A percentile compares a stretch with the other conserved stretches of the same genome.
Evolutionary conservation across 2,329 filamentous ascomycete genomes (phyloP).

Genomic region (Botrytis medusae): DNA sequence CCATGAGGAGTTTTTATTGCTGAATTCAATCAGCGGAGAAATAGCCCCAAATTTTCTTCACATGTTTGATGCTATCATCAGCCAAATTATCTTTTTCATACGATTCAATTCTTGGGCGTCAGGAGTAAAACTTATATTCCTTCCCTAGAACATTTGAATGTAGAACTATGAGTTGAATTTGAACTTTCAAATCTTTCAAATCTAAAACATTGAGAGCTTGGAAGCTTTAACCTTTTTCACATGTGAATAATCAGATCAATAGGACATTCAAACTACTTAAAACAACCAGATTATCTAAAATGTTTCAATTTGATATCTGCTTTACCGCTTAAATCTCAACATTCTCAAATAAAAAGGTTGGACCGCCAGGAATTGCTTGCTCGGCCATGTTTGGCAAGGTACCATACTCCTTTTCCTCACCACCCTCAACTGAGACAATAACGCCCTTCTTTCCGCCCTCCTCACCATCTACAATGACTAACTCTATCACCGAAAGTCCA

Average conservation of each 20-base stretch:
- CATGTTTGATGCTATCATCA: background rate
- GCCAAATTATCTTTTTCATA: background rate
- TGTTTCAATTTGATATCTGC: background rate
- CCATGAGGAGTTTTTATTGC: background rate
- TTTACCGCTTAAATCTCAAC: constrained; percentile 44
- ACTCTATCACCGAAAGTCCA: constrained; percentile 67
- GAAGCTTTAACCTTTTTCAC: background rate
- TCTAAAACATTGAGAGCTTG: background rate
- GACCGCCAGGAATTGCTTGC: constrained; percentile 75
- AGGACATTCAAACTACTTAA: background rate
- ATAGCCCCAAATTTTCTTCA: background rate
- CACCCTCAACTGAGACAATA: constrained; percentile 50
- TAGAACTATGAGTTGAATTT: background rate
- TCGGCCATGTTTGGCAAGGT: constrained; percentile 63
- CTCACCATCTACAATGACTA: constrained; percentile 66
- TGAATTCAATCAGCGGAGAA: background rate
- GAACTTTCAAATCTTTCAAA: background rate
- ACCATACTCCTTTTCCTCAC: constrained; percentile 58
- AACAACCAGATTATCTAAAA: background rate
- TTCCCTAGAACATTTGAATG: background rate
- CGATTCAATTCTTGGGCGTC: background rate
- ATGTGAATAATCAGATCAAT: background rate
- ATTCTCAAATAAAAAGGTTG: constrained; percentile 85
- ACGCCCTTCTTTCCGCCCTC: constrained; percentile 69
- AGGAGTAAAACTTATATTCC: background rate